Evolutionary conservation across 2,329 filamentous ascomycete species (phyloP).

Genomic region (Hortaea sp.): DNA sequence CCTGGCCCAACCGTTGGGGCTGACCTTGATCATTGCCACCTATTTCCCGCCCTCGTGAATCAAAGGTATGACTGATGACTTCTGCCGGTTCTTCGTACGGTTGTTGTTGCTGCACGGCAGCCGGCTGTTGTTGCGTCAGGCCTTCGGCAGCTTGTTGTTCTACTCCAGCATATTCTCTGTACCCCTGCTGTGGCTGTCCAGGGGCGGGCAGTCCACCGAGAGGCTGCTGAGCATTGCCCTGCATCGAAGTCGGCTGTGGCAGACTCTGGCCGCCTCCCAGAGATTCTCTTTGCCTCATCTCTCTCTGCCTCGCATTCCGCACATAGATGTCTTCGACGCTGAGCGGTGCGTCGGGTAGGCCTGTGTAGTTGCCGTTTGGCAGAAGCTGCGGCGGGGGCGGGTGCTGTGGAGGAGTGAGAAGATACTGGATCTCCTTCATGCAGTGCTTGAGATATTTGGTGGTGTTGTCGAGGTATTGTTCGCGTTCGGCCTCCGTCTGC

Average conservation of each 20-base stretch:
- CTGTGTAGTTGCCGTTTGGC: conserved; percentile 24
- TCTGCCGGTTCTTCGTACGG: conserved; percentile 47
- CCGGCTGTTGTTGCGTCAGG: conserved; percentile 15
- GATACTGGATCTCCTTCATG: conserved; percentile 58
- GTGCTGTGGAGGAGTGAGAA: conserved; percentile 55
- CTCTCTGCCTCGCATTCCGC: conserved; percentile 46
- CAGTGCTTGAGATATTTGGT: conserved; percentile 55
- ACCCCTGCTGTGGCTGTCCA: conserved; percentile 10
- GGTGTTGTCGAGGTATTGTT: conserved; percentile 52
- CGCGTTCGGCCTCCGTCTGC: conserved; percentile 42
- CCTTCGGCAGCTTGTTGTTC: conserved; percentile 25
- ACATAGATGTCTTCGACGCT: conserved; percentile 51
- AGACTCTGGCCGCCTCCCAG: conserved; percentile 18
- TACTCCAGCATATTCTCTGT: conserved; percentile 29
- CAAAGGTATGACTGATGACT: conserved; percentile 48
- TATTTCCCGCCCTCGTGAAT: conserved; percentile 47
- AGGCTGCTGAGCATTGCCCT: conserved; percentile 51
- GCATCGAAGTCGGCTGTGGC: conserved; percentile 31
- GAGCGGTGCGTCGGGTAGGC: conserved; percentile 40
- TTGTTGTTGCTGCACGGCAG: conserved; percentile 11
- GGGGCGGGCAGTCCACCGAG: conserved; percentile 19
- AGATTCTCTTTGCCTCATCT: conserved; percentile 4
- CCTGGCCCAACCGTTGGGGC: conserved; percentile 5
- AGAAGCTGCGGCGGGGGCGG: conserved; percentile 44
- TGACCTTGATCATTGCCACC: conserved; percentile 30